These are phyloP conservation scores for Oehlia diaphana DNA, from an alignment of 192 early-diverging fungal genomes.

Conservation along the genomic window DNA sequence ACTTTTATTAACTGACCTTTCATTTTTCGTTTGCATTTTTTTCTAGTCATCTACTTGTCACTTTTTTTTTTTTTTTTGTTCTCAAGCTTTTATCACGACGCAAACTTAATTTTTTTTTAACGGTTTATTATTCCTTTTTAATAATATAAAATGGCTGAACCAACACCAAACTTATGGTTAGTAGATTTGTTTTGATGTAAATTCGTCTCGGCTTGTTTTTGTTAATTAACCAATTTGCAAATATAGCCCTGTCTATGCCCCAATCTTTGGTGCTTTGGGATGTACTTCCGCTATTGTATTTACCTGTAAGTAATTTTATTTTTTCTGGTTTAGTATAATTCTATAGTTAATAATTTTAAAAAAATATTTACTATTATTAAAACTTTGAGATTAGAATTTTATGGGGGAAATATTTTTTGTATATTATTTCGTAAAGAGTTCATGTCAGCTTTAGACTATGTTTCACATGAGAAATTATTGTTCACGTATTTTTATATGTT, in stretches of 20 bases:
- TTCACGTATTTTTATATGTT: background rate
- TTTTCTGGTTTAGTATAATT: background rate
- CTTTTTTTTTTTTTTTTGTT: background rate
- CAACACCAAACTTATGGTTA: background rate
- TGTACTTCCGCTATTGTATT: constrained; percentile 91
- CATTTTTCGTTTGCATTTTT: too few species aligned
- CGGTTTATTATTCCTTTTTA: background rate
- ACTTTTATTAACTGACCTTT: background rate
- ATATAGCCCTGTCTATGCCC: constrained; percentile 82
- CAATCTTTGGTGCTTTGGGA: constrained; percentile 95
- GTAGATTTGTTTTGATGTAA: background rate
- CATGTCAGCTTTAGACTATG: too few species aligned
- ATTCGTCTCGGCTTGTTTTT: background rate
- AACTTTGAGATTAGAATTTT: too few species aligned
- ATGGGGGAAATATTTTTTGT: too few species aligned
- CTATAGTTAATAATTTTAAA: background rate
- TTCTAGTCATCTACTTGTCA: background rate
- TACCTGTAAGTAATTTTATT: constrained; percentile 62
- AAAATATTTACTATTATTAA: background rate
- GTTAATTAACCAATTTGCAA: background rate
- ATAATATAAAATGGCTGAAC: background rate
- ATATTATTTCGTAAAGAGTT: too few species aligned
- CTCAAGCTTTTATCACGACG: background rate
- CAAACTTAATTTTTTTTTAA: background rate
- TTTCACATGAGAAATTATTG: too few species aligned